Evolutionary conservation across 192 early-diverging fungal genomes (phyloP).

Genomic region (Backusella liffmaniae): DNA sequence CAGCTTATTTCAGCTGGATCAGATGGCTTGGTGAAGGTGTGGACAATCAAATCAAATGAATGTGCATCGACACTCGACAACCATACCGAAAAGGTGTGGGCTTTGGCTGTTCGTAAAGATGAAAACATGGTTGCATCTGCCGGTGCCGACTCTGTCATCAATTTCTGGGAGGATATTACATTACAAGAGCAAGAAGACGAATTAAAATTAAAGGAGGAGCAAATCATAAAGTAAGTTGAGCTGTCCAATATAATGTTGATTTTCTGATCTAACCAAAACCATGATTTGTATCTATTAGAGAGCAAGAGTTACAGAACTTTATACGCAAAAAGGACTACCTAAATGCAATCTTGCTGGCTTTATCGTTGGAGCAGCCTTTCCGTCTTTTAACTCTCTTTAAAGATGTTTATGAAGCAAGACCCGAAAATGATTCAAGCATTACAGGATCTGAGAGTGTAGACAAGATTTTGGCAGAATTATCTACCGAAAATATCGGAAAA

Average conservation of each 20-base stretch:
- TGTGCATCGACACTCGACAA: conserved; percentile 92
- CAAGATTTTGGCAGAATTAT: conserved; percentile 62
- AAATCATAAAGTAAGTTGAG: conserved; percentile 63
- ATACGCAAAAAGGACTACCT: conserved; percentile 87
- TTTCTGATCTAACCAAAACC: background rate
- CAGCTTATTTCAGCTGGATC: conserved; percentile 88
- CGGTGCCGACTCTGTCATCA: conserved; percentile 87
- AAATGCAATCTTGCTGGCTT: conserved; percentile 84
- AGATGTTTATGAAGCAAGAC: conserved; percentile 52
- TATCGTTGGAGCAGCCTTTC: conserved; percentile 89
- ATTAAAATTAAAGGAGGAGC: conserved; percentile 69
- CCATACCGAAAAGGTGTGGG: conserved; percentile 96
- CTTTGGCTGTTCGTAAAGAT: conserved; percentile 72
- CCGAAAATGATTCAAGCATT: conserved; percentile 50
- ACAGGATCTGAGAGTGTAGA: conserved; percentile 70
- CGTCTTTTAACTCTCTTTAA: conserved; percentile 74
- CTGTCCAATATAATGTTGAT: background rate
- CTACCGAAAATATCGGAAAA: conserved; percentile 70
- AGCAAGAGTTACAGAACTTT: conserved; percentile 91
- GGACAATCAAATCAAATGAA: conserved; percentile 89
- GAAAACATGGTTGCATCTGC: conserved; percentile 80
- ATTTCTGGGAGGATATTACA: conserved; percentile 93
- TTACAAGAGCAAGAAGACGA: conserved; percentile 77
- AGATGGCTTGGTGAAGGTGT: conserved; percentile 95
- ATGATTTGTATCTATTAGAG: conserved; percentile 41